These are phyloP conservation scores for Urtica urens DNA, from an alignment of 306 rosid species.

Conservation along the genomic window DNA sequence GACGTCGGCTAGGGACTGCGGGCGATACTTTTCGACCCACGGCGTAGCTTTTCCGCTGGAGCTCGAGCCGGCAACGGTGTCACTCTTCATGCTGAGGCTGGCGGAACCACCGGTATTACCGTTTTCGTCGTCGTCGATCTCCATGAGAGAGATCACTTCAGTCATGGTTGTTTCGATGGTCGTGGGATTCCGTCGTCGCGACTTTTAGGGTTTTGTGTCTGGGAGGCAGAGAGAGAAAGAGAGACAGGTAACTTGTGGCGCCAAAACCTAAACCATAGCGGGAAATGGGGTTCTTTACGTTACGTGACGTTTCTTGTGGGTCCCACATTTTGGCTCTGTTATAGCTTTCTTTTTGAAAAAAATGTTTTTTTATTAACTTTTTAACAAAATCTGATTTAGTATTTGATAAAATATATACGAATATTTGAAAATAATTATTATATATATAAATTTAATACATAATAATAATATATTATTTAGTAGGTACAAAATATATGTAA, in stretches of 20 bases:
- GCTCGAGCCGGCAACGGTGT: conserved; percentile 19
- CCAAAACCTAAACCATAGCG: conserved; percentile 9
- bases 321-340: too few species aligned
- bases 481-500: too few species aligned
- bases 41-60: conserved; percentile 38
- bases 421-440: too few species aligned
- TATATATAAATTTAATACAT: too few species aligned
- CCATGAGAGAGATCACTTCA: conserved; percentile 40
- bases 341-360: too few species aligned
- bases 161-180: conserved; percentile 33
- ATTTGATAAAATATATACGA: too few species aligned
- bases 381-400: too few species aligned
- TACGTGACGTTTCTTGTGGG: too few species aligned
- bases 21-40: conserved; percentile 95
- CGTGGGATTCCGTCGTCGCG: conserved; percentile 4
- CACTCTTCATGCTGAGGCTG: conserved; percentile 37
- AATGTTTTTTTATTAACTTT: too few species aligned
- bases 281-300: too few species aligned
- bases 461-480: too few species aligned
- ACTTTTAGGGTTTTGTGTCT: background rate
- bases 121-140: conserved; percentile 37
- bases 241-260: conserved; percentile 10
- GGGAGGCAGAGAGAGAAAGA: background rate
- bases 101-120: conserved; percentile 7
- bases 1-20: conserved; percentile 81